Base-by-base conservation (phyloP, 1,284 basidiomycete species). In the Trichosporon coremiiforme region DNA sequence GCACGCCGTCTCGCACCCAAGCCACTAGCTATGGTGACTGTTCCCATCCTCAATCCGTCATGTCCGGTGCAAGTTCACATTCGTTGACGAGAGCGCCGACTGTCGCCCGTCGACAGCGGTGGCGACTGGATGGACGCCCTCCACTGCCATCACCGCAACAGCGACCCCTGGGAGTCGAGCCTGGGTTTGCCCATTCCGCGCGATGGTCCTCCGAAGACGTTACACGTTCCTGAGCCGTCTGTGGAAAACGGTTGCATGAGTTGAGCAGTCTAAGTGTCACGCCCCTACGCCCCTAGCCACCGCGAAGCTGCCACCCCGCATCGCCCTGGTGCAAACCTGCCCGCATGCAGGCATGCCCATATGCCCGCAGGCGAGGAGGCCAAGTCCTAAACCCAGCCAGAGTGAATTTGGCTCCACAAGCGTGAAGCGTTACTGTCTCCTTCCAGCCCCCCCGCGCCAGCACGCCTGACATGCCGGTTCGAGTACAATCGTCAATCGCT, bases 351-450 rank as follows among this genome's bases (percentile, higher is more conserved):
- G 29, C 31, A 35, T 17, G 60, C 25, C 25, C 25, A 25, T 25
- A 25, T 25, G 25, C 25, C 25, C 25, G 25, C 25, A 25, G 25
- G 25, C 25, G 25, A 25, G 25, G 25, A 25, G 25, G 25, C 25
- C 25, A 25, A 25, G 25, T 25, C 25, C 25, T 25, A 25, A 25
- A 25, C 25, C 25, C n/a, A 53, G 22, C 50, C 5, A 53, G 20
- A 8, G 20, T 53, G 22, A 53, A 53, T 53, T 53, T n/a, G n/a
- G 50, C 50, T 33, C 29, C 29, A 62, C 57, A 31, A 17, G 55
- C 55, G 55, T 60, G 55, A 60, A 35, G 57, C 57, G 57, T 62
- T 3, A 62, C 57, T 4, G 29, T 62, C 57, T 62, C 57, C 57
- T 13, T 62, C 15, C 57, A 62, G 57, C 57, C 57, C 57, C 25